phyloP scores from a whole-genome alignment of 78 protist genomes.

The Dictyostelium citrinum region DNA sequence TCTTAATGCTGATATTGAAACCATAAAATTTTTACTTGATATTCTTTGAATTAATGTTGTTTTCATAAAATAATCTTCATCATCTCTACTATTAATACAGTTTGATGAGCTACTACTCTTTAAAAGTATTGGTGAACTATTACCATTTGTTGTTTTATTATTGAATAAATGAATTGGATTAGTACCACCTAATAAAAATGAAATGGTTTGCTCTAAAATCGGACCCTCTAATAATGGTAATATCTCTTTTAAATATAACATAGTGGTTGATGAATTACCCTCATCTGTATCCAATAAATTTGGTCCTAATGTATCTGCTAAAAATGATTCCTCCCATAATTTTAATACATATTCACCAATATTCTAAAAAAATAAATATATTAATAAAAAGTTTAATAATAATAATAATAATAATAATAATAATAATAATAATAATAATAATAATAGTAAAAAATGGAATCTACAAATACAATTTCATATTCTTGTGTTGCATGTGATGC shows the following conservation, averaged over 20 bases:
- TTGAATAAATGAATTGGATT: not conserved
- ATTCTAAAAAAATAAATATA: not conserved
- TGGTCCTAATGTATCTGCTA: constrained; percentile 72
- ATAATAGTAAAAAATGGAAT: not conserved
- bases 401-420: not conserved
- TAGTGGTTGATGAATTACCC: constrained; percentile 2
- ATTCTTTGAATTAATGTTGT: constrained; percentile 50
- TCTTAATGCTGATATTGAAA: constrained; percentile 46
- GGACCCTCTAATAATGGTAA: constrained; percentile 43
- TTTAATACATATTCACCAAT: constrained; percentile 65
- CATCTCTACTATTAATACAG: not conserved
- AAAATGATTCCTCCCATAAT: constrained; percentile 63
- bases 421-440: not conserved
- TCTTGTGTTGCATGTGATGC: not conserved
- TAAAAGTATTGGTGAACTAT: not conserved
- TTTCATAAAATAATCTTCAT: constrained; percentile 19
- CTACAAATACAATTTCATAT: not conserved
- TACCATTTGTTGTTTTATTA: not conserved
- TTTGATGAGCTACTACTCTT: not conserved
- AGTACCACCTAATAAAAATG: constrained; percentile 44
- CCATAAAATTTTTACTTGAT: constrained; percentile 26
- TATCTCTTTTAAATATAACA: constrained; percentile 56
- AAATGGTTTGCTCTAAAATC: constrained; percentile 23
- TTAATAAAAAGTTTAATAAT: not conserved
- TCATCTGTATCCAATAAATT: constrained; percentile 36